Percentiles rank a stretch among this genome's conserved stretches.
Evolutionary conservation across 192 early-diverging fungal species (phyloP).

Genomic region (Coemansia sp.): DNA sequence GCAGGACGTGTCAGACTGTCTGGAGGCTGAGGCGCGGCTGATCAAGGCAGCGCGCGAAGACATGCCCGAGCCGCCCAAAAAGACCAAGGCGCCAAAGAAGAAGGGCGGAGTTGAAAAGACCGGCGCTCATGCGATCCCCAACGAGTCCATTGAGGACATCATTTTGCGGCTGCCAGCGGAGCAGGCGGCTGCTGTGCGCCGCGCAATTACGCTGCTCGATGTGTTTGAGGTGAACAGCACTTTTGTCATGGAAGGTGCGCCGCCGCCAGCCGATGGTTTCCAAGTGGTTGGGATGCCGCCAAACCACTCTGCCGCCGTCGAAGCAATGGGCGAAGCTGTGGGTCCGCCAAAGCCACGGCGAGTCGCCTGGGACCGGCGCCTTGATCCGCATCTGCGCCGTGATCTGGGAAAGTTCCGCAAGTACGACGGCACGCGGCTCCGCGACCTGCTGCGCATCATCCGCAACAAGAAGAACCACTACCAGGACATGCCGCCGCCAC

Average conservation of each 20-base stretch:
- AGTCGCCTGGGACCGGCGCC: conserved; percentile 45
- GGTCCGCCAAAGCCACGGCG: conserved; percentile 19
- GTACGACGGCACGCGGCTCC: conserved; percentile 81
- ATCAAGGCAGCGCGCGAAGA: conserved; percentile 51
- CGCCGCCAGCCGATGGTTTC: conserved; percentile 42
- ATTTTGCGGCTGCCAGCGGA: conserved; percentile 39
- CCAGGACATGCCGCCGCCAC: conserved; percentile 80
- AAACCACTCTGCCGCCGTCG: conserved; percentile 23
- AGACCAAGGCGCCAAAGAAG: conserved; percentile 36
- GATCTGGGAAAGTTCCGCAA: conserved; percentile 91
- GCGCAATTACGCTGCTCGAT: conserved; percentile 45
- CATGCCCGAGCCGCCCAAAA: conserved; percentile 28
- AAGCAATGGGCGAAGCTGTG: conserved; percentile 28
- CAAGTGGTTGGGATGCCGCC: conserved; percentile 46
- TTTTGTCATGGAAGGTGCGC: conserved; percentile 48
- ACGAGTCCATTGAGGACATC: conserved; percentile 43
- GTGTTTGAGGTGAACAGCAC: conserved; percentile 44
- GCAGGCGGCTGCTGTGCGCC: conserved; percentile 47
- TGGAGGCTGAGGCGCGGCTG: conserved; percentile 78
- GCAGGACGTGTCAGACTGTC: conserved; percentile 92
- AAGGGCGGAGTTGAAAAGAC: conserved; percentile 18
- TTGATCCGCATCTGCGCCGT: conserved; percentile 62
- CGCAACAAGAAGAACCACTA: conserved; percentile 99
- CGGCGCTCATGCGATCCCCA: conserved; percentile 32
- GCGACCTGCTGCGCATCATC: conserved; percentile 86